phyloP scores from a whole-genome alignment of 371 early-diverging fungal species.

The Mortierella polycephala region DNA sequence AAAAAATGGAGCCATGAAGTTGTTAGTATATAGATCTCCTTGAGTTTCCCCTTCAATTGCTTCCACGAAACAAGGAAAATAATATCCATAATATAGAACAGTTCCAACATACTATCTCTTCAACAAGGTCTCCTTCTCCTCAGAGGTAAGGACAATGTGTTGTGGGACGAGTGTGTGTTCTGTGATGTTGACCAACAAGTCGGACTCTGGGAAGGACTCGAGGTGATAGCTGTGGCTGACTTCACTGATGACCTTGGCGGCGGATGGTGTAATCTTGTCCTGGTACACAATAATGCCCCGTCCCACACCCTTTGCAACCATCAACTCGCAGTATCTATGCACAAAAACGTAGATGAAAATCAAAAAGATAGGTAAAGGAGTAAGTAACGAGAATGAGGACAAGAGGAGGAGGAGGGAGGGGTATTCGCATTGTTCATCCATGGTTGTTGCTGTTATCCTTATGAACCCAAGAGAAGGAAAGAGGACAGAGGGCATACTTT shows the following conservation, averaged over 20 bases:
- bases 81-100: background rate
- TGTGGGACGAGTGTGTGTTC: constrained; percentile 97
- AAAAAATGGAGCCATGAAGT: constrained; percentile 1
- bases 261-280: constrained; percentile 88
- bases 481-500: constrained; percentile 66
- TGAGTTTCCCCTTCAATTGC: background rate
- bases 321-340: constrained; percentile 78
- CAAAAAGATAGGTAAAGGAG: background rate
- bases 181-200: constrained; percentile 98
- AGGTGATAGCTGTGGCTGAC: constrained; percentile 81
- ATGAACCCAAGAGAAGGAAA: background rate
- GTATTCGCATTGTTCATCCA: too few relatives aligned
- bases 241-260: constrained; percentile 76
- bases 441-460: too few relatives aligned
- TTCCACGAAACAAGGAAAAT: background rate
- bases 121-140: constrained; percentile 94
- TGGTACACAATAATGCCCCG: constrained; percentile 90
- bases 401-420: too few relatives aligned
- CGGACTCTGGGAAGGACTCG: constrained; percentile 95
- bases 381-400: too few relatives aligned
- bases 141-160: constrained; percentile 90
- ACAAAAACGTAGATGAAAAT: constrained; percentile 1
- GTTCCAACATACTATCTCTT: constrained; percentile 83
- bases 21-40: background rate
- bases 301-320: constrained; percentile 85